Conservation (phyloP, 345 rosid genomes). For the Populus simonii region DNA sequence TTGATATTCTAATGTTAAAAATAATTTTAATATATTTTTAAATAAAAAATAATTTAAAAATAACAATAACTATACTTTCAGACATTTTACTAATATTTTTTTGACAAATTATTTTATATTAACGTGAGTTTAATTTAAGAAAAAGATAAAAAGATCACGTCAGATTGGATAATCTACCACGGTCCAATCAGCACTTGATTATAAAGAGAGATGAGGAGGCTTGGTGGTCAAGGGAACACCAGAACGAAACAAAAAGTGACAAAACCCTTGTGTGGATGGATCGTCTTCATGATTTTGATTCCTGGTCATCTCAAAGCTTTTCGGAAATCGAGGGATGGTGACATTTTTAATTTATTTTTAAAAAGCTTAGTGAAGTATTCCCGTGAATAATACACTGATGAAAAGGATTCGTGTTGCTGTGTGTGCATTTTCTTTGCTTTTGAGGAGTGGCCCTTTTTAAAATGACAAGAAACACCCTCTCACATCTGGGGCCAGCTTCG, state of each 20-base stretch:
- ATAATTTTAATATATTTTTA: too few species aligned
- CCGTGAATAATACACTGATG: not conserved
- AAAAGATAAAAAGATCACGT: too few species aligned
- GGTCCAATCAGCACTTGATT: not conserved
- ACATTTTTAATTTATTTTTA: not conserved
- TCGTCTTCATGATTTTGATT: not conserved
- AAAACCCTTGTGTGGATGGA: not conserved
- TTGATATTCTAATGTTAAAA: too few species aligned
- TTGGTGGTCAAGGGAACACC: conserved; percentile 5
- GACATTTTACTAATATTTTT: too few species aligned
- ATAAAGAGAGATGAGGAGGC: conserved; percentile 6
- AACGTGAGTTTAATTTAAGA: too few species aligned
- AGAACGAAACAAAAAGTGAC: conserved; percentile 4
- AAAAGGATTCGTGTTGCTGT: not conserved
- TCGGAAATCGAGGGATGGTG: not conserved
- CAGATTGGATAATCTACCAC: too few species aligned
- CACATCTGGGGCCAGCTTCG: too few species aligned
- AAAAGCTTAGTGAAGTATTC: not conserved
- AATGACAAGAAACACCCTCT: too few species aligned
- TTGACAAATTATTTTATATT: too few species aligned
- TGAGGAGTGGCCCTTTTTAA: not conserved
- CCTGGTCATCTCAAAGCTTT: not conserved
- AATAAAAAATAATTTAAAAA: too few species aligned
- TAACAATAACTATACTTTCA: too few species aligned
- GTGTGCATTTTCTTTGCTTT: not conserved